Percentiles rank a stretch among this genome's conserved stretches.
Evolutionary conservation across 2,329 filamentous ascomycete genomes (phyloP).

Genomic region (Ilyonectria mors-panacis): DNA sequence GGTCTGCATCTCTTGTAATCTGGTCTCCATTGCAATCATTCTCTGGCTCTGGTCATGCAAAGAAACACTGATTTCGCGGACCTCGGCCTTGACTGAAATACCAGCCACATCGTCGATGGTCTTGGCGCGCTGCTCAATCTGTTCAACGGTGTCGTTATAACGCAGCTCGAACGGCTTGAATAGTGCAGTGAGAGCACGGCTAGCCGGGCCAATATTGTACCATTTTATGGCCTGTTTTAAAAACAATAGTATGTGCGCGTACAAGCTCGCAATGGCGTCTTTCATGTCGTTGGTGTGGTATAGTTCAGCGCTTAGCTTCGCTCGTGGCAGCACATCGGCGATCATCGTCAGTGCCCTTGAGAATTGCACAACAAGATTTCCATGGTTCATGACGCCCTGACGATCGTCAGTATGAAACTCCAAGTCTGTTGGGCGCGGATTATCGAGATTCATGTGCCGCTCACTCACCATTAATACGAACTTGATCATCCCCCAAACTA

Average conservation of each 20-base stretch:
- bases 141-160: constrained; percentile 7
- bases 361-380: constrained; percentile 7
- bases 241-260: constrained; percentile 18
- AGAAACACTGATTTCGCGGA: not conserved
- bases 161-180: constrained; percentile 20
- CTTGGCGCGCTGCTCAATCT: not conserved
- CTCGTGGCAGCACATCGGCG: constrained; percentile 7
- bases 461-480: constrained; percentile 6
- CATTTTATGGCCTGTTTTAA: constrained; percentile 16
- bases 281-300: constrained; percentile 18
- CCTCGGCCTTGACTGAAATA: constrained; percentile 1
- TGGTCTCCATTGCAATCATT: too few species aligned
- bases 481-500: constrained; percentile 11
- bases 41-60: too few species aligned
- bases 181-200: constrained; percentile 3
- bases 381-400: constrained; percentile 23
- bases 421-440: not conserved
- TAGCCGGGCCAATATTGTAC: not conserved
- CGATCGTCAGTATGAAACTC: not conserved
- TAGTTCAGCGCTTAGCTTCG: constrained; percentile 10
- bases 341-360: constrained; percentile 1
- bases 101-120: constrained; percentile 4
- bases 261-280: constrained; percentile 5
- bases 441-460: too few species aligned
- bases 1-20: too few species aligned